These are phyloP conservation scores for Aspergillus sp. DNA, from an alignment of 2,329 filamentous ascomycete genomes.

Conservation along the genomic window DNA sequence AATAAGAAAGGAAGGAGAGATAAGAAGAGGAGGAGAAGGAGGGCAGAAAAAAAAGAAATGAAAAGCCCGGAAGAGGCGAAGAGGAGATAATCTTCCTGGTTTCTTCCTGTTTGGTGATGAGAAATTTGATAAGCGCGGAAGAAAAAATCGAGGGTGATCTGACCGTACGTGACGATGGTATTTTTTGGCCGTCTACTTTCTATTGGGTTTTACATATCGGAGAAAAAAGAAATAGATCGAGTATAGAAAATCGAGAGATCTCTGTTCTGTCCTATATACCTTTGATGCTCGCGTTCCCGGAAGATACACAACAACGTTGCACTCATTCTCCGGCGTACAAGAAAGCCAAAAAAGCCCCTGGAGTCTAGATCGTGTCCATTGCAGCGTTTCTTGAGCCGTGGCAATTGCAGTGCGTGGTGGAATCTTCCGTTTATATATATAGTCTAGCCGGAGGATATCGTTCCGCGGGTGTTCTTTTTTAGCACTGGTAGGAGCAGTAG, in stretches of 20 bases:
- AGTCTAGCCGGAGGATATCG: not conserved
- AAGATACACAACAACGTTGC: no score
- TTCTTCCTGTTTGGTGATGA: not conserved
- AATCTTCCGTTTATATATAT: no score
- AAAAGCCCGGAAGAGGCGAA: conserved; percentile 6
- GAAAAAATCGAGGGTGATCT: conserved; percentile 4
- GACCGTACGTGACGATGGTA: conserved; percentile 4
- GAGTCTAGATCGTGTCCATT: conserved; percentile 6
- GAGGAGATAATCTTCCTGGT: not conserved
- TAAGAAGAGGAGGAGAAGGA: conserved; percentile 11
- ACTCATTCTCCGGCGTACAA: no score
- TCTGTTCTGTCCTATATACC: no score
- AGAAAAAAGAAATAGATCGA: no score
- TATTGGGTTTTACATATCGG: not conserved
- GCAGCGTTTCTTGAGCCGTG: no score
- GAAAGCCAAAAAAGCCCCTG: no score
- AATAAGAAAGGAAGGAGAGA: conserved; percentile 10
- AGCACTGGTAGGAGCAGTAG: no score
- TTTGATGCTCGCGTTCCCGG: no score
- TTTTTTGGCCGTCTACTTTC: not conserved
- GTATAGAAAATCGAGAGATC: no score
- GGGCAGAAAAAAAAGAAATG: conserved; percentile 15
- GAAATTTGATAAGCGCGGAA: conserved; percentile 12
- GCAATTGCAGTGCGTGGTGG: no score
- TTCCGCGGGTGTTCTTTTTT: not conserved